These are phyloP conservation scores for Eutrema japonicum DNA, from an alignment of 345 rosid species.

Conservation along the genomic window DNA sequence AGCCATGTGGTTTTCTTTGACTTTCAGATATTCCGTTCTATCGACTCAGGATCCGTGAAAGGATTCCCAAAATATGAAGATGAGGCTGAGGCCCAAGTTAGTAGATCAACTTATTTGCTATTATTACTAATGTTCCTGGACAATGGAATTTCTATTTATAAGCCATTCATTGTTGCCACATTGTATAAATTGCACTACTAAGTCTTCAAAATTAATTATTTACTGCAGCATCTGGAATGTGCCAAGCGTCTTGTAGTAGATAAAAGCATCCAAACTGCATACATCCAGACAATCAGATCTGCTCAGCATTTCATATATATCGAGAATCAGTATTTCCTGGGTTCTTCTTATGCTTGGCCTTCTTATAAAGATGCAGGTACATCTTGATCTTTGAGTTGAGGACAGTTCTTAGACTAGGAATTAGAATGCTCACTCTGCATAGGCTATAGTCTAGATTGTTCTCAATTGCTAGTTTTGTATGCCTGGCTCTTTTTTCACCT, in stretches of 20 bases:
- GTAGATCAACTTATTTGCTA: slow-evolving; percentile 35
- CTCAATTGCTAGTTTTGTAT: slow-evolving; percentile 14
- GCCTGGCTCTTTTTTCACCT: neutral
- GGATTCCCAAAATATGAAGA: slow-evolving; percentile 70
- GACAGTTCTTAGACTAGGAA: slow-evolving; percentile 23
- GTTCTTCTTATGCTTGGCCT: slow-evolving; percentile 99
- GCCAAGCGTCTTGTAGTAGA: slow-evolving; percentile 77
- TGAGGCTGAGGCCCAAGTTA: slow-evolving; percentile 57
- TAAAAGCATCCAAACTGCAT: slow-evolving; percentile 93
- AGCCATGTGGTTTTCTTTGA: slow-evolving; percentile 10
- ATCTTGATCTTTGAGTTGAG: slow-evolving; percentile 14
- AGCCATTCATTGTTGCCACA: slow-evolving; percentile 2
- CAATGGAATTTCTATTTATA: slow-evolving; percentile 4
- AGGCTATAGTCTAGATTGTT: neutral
- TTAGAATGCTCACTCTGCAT: slow-evolving; percentile 10
- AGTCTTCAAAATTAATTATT: slow-evolving; percentile 22
- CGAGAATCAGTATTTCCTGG: slow-evolving; percentile 97
- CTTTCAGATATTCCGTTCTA: slow-evolving; percentile 79
- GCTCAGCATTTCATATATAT: slow-evolving; percentile 95
- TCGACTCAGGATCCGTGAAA: slow-evolving; percentile 78
- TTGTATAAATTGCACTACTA: slow-evolving; percentile 14
- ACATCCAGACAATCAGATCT: slow-evolving; percentile 96
- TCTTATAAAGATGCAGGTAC: slow-evolving; percentile 82
- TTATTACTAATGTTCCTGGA: slow-evolving; percentile 10
- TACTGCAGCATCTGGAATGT: slow-evolving; percentile 72